Conservation (phyloP, 2,329 filamentous ascomycete species). For the Clonostachys rhizophaga region DNA sequence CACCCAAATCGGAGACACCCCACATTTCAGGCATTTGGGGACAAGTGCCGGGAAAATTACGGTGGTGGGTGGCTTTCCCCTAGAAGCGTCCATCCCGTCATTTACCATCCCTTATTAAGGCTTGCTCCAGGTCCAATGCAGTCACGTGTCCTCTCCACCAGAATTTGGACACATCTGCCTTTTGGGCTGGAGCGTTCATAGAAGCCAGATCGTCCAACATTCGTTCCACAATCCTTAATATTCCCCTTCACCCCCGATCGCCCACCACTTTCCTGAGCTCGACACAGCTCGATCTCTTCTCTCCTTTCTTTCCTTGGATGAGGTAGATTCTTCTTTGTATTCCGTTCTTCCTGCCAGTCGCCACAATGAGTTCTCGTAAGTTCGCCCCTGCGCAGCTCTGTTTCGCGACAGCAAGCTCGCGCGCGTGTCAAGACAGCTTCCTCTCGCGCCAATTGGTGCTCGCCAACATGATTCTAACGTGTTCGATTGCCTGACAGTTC, state of each 20-base stretch:
- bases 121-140: no score
- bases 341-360: constrained; percentile 18
- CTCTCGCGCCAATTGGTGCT: constrained; percentile 14
- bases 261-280: constrained; percentile 25
- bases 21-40: background rate
- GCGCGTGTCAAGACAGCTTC: background rate
- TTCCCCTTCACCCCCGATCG: constrained; percentile 12
- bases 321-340: constrained; percentile 22
- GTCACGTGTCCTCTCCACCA: constrained; percentile 15
- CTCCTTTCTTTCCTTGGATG: constrained; percentile 20
- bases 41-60: constrained; percentile 7
- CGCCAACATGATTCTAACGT: constrained; percentile 16
- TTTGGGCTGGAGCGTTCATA: constrained; percentile 20
- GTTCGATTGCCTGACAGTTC: constrained; percentile 54
- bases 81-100: no score
- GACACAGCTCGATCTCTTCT: constrained; percentile 24
- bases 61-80: constrained; percentile 17
- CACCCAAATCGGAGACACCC: background rate
- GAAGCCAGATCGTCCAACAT: constrained; percentile 38
- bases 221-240: constrained; percentile 18
- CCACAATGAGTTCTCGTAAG: constrained; percentile 54
- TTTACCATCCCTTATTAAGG: no score
- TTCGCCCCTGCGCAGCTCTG: constrained; percentile 15
- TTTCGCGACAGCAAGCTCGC: constrained; percentile 6
- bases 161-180: constrained; percentile 40